phyloP scores from a whole-genome alignment of 2,329 filamentous ascomycete species.

The Trichoderma sp. region DNA sequence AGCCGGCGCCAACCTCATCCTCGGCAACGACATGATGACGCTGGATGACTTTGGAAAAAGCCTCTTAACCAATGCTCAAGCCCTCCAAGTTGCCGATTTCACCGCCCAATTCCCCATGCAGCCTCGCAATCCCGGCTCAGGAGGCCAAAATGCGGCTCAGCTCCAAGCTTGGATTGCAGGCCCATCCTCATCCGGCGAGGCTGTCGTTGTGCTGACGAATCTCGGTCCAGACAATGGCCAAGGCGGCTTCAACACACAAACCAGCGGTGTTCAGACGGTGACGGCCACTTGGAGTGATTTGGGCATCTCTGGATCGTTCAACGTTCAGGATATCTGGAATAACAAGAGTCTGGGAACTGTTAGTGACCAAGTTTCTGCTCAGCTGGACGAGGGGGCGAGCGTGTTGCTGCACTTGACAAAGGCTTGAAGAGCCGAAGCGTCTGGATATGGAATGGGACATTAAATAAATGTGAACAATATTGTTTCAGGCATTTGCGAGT shows the following conservation, averaged over 20 bases:
- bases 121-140: constrained; percentile 30
- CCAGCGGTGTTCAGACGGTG: constrained; percentile 28
- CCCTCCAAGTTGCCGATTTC: constrained; percentile 30
- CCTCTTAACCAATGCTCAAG: constrained; percentile 28
- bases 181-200: constrained; percentile 25
- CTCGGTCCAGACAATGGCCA: constrained; percentile 32
- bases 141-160: constrained; percentile 29
- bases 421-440: not conserved
- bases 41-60: constrained; percentile 29
- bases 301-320: constrained; percentile 23
- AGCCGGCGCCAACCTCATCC: constrained; percentile 31
- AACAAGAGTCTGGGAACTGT: constrained; percentile 20
- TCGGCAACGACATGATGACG: constrained; percentile 30
- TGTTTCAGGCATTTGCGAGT: not conserved
- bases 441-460: not conserved
- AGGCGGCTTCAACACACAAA: constrained; percentile 29
- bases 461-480: not conserved
- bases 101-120: constrained; percentile 31
- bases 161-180: constrained; percentile 33
- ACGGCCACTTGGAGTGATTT: constrained; percentile 30
- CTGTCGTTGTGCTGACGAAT: constrained; percentile 31
- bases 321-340: constrained; percentile 29
- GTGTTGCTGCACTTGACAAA: constrained; percentile 7
- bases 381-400: constrained; percentile 6
- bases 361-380: constrained; percentile 11